These are phyloP conservation scores for Thelephora aurantiotincta DNA, from an alignment of 768 basidiomycete genomes.

Conservation along the genomic window DNA sequence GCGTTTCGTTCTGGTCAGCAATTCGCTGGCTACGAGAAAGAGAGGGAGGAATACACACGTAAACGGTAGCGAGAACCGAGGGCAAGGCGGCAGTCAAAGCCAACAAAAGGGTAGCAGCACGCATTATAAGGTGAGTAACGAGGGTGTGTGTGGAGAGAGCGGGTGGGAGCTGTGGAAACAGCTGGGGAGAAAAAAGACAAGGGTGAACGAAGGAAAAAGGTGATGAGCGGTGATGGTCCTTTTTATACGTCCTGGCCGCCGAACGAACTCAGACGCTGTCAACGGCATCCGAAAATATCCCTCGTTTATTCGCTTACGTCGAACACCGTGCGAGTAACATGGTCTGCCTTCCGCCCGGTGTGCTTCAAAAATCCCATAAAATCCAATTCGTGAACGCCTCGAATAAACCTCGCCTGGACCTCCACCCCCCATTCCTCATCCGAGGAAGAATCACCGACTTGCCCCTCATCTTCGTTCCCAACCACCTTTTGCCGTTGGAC, in stretches of 20 bases:
- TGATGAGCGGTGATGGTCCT: too few relatives aligned
- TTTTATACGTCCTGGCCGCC: too few relatives aligned
- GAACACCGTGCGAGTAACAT: constrained; percentile 55
- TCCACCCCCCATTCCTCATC: constrained; percentile 45
- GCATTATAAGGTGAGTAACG: constrained; percentile 14
- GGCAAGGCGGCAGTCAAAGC: constrained; percentile 34
- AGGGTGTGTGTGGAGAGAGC: constrained; percentile 25
- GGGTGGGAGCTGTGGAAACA: constrained; percentile 10
- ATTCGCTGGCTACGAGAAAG: not conserved
- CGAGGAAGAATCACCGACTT: constrained; percentile 9
- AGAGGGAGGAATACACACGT: constrained; percentile 25
- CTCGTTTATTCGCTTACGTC: constrained; percentile 24
- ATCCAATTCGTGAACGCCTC: constrained; percentile 72
- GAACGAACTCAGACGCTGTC: too few relatives aligned
- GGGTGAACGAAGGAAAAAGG: too few relatives aligned
- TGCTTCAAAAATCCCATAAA: constrained; percentile 71
- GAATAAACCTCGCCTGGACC: constrained; percentile 66
- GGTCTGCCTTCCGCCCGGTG: constrained; percentile 65
- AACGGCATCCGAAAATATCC: too few relatives aligned
- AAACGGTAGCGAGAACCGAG: constrained; percentile 41
- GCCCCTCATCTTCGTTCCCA: constrained; percentile 15
- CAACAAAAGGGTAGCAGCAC: constrained; percentile 37
- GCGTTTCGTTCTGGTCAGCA: constrained; percentile 1
- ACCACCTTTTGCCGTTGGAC: constrained; percentile 22
- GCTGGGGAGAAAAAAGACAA: not conserved